Percentiles rank a stretch among this genome's conserved stretches.
Conservation (phyloP, 129 eudicot species). For the Ambrosia trifida region DNA sequence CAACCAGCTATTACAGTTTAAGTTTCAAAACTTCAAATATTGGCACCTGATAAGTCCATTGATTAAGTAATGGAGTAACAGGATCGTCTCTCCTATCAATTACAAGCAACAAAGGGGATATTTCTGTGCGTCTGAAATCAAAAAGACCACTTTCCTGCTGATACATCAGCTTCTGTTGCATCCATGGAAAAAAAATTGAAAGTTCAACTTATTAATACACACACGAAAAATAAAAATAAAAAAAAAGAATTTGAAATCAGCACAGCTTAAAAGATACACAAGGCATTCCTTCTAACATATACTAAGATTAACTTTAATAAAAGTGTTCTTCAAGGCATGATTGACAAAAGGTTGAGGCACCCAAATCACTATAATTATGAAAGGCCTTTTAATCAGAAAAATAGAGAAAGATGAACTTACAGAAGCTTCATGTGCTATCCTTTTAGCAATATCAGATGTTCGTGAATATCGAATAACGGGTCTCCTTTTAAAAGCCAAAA, state of each 20-base stretch:
- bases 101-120: conserved; percentile 86
- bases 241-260: background rate
- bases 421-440: conserved; percentile 87
- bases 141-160: conserved; percentile 99
- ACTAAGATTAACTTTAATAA: conserved; percentile 9
- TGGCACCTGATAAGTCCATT: conserved; percentile 96
- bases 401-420: conserved; percentile 43
- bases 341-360: conserved; percentile 3
- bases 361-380: conserved; percentile 15
- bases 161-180: conserved; percentile 93
- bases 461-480: conserved; percentile 85
- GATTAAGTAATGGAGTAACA: conserved; percentile 91
- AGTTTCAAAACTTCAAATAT: conserved; percentile 4
- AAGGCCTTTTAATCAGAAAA: background rate
- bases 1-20: background rate
- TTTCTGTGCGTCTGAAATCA: conserved; percentile 93
- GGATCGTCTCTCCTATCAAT: conserved; percentile 97
- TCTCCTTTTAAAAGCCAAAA: conserved; percentile 79
- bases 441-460: conserved; percentile 87
- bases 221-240: background rate
- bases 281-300: conserved; percentile 2
- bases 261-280: background rate
- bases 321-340: conserved; percentile 12
- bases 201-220: conserved; percentile 12
- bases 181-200: background rate